A percentile compares a stretch with the other conserved stretches of the same genome.
Conservation (phyloP, 106 monocot species). For the Vanilla planifolia region DNA sequence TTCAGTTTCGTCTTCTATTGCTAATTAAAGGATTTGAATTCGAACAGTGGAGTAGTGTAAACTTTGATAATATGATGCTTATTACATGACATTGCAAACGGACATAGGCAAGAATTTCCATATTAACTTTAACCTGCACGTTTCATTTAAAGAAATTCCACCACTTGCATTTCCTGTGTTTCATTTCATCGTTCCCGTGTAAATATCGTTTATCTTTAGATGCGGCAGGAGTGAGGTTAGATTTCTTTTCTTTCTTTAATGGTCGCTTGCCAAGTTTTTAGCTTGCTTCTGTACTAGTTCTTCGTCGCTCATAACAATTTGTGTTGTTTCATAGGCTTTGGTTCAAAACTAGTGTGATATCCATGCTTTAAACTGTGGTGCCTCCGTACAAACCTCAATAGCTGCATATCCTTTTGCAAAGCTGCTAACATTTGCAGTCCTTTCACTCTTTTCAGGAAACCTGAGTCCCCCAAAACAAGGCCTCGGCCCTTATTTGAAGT, state of each 20-base stretch:
- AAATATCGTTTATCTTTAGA: too few relatives aligned
- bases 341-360: not conserved
- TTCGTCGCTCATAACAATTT: not conserved
- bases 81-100: too few relatives aligned
- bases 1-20: too few relatives aligned
- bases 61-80: too few relatives aligned
- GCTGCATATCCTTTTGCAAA: not conserved
- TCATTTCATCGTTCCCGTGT: too few relatives aligned
- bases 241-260: not conserved
- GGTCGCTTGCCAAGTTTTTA: not conserved
- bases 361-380: too few relatives aligned
- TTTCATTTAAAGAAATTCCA: too few relatives aligned
- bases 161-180: too few relatives aligned
- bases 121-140: too few relatives aligned
- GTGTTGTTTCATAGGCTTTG: not conserved
- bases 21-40: too few relatives aligned
- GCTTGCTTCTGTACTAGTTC: not conserved
- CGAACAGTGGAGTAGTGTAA: too few relatives aligned
- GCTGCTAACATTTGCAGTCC: not conserved
- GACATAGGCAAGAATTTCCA: too few relatives aligned
- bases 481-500: constrained; percentile 51
- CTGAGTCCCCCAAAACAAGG: constrained; percentile 75
- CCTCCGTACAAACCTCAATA: not conserved
- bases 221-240: not conserved
- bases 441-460: constrained; percentile 48